phyloP scores from a whole-genome alignment of 2,329 filamentous ascomycete species.

The Verticillium klebahnii region DNA sequence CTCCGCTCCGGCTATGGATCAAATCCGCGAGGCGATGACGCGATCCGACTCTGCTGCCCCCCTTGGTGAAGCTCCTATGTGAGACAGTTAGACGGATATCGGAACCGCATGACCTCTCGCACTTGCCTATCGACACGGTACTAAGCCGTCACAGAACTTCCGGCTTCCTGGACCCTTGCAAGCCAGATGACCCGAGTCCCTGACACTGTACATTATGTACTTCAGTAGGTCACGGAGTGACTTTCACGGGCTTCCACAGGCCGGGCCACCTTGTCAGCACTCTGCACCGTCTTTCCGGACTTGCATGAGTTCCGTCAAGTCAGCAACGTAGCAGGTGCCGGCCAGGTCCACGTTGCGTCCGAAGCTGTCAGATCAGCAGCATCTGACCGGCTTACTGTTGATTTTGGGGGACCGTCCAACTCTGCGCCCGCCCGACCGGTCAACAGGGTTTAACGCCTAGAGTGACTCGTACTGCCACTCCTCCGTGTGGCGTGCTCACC shows the following conservation, averaged over 20 bases:
- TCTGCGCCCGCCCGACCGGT: no score
- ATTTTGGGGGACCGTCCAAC: no score
- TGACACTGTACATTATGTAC: neutral
- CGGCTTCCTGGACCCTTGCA: neutral
- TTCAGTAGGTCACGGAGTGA: neutral
- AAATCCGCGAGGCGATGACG: neutral
- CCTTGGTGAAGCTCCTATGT: neutral
- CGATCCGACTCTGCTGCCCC: neutral
- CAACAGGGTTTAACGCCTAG: no score
- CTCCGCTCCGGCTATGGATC: neutral
- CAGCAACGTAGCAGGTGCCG: no score
- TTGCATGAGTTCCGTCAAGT: neutral
- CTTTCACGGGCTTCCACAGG: neutral
- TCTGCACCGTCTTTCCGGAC: neutral
- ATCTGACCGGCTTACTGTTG: no score
- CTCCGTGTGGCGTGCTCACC: no score
- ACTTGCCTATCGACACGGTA: neutral
- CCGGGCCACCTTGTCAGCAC: neutral
- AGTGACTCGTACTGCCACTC: no score
- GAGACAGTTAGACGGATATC: neutral
- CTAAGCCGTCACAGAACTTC: neutral
- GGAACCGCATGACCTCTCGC: neutral
- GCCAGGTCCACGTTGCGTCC: no score
- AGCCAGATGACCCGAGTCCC: neutral
- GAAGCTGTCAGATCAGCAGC: no score